Conservation (phyloP, 345 rosid species). For the Leavenworthia alabamica region DNA sequence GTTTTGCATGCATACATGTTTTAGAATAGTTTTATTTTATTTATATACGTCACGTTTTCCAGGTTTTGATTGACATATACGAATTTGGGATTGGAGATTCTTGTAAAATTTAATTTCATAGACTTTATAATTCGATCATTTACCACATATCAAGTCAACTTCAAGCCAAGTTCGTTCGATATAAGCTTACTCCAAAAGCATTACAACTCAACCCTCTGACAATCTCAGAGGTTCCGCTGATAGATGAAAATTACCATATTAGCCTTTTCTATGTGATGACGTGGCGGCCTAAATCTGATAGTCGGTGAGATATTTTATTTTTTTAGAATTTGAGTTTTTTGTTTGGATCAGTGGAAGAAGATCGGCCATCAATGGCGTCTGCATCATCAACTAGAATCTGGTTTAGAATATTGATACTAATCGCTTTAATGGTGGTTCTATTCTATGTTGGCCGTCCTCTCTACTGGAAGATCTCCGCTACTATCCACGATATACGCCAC, state of each 20-base stretch:
- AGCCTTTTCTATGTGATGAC: background rate
- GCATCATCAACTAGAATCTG: constrained; percentile 32
- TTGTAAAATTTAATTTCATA: background rate
- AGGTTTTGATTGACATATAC: background rate
- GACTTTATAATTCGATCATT: background rate
- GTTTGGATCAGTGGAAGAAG: background rate
- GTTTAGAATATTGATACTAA: constrained; percentile 35
- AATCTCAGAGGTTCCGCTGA: background rate
- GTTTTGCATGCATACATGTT: background rate
- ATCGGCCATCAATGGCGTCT: constrained; percentile 27
- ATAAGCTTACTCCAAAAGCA: background rate
- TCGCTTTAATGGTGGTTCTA: constrained; percentile 35
- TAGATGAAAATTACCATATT: background rate
- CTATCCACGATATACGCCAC: constrained; percentile 77
- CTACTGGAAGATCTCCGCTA: constrained; percentile 92
- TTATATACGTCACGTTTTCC: background rate
- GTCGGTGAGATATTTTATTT: background rate
- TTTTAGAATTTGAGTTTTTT: background rate
- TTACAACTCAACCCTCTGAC: background rate
- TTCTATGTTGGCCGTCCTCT: constrained; percentile 81
- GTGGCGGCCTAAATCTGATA: background rate
- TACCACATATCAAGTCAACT: background rate
- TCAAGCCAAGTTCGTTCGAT: too few species aligned
- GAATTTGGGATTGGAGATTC: background rate
- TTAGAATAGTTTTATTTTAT: background rate